phyloP scores from a whole-genome alignment of 2,329 filamentous ascomycete species.

The Curvularia verruculosa region DNA sequence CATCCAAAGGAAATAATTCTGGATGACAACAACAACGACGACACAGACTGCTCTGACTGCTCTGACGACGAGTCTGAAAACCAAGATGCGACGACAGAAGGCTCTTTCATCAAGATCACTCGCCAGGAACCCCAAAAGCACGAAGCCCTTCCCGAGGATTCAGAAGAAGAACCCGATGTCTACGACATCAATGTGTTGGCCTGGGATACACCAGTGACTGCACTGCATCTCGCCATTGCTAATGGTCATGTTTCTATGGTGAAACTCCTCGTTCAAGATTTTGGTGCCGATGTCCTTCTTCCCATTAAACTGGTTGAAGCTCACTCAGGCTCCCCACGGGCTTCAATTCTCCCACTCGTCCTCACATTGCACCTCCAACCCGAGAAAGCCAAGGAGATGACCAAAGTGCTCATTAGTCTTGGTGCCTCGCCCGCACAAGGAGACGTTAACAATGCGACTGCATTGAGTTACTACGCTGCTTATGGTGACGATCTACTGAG shows the following conservation, averaged over 20 bases:
- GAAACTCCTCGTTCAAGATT: conserved; percentile 69
- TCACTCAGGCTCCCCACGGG: conserved; percentile 56
- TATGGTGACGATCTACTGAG: conserved; percentile 18
- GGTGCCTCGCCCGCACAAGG: conserved; percentile 77
- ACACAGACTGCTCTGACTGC: no score
- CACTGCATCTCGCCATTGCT: conserved; percentile 79
- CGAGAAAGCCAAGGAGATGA: conserved; percentile 69
- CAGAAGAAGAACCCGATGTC: conserved; percentile 73
- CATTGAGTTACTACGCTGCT: conserved; percentile 59
- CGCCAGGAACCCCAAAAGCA: conserved; percentile 50
- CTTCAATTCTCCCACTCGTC: conserved; percentile 71
- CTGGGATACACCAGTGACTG: conserved; percentile 77
- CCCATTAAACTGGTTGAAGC: conserved; percentile 70
- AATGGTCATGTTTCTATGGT: conserved; percentile 73
- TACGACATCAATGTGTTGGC: conserved; percentile 79
- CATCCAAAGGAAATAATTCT: conserved; percentile 44
- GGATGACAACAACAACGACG: conserved; percentile 57
- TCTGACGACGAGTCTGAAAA: conserved; percentile 54
- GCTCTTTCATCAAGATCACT: conserved; percentile 69
- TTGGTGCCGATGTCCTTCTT: conserved; percentile 76
- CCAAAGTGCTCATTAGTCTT: conserved; percentile 67
- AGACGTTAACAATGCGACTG: conserved; percentile 68
- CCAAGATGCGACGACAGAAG: conserved; percentile 67
- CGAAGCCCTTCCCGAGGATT: conserved; percentile 59
- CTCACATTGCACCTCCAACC: conserved; percentile 69